Conservation (phyloP, 2,329 filamentous ascomycete genomes). For the Tolypocladium tundrense region DNA sequence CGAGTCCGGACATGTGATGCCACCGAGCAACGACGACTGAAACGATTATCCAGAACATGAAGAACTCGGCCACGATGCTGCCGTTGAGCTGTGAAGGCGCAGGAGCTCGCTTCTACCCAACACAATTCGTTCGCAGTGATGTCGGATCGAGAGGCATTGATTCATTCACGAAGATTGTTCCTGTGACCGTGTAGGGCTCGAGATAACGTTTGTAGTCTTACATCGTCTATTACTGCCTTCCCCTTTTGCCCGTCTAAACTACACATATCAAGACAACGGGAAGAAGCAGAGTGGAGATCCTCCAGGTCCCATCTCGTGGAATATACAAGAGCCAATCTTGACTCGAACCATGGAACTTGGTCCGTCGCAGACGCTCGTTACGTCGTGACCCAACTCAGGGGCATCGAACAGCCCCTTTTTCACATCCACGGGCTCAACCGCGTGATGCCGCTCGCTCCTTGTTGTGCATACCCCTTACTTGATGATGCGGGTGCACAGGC, state of each 20-base stretch:
- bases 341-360: slow-evolving; percentile 17
- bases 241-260: slow-evolving; percentile 22
- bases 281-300: slow-evolving; percentile 32
- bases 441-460: background rate
- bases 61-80: background rate
- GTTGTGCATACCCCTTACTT: slow-evolving; percentile 28
- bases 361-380: slow-evolving; percentile 1
- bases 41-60: background rate
- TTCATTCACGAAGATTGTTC: background rate
- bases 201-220: slow-evolving; percentile 1
- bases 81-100: background rate
- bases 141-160: too few species aligned
- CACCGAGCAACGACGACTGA: background rate
- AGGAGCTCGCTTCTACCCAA: background rate
- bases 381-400: slow-evolving; percentile 7
- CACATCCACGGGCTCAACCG: background rate
- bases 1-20: background rate
- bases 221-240: slow-evolving; percentile 19
- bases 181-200: background rate
- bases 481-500: slow-evolving; percentile 66
- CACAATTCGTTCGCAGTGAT: background rate
- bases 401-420: slow-evolving; percentile 1
- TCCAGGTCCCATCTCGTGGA: slow-evolving; percentile 19
- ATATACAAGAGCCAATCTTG: slow-evolving; percentile 25
- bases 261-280: slow-evolving; percentile 25